Percentiles rank a stretch among this genome's conserved stretches.
phyloP scores from a whole-genome alignment of 2,329 filamentous ascomycete genomes.

The Hymenoscyphus fraxineus region DNA sequence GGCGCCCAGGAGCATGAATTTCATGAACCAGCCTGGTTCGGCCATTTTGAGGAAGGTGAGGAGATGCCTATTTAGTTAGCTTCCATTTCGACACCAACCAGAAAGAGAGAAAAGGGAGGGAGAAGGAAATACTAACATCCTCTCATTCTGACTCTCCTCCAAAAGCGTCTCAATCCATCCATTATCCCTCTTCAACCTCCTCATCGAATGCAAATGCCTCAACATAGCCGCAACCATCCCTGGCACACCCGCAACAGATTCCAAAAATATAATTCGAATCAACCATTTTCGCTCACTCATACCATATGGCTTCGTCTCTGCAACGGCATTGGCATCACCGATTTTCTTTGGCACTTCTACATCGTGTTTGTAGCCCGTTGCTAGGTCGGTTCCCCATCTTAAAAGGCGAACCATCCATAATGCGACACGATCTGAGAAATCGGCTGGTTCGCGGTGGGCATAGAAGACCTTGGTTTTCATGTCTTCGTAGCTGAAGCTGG shows the following conservation, averaged over 20 bases:
- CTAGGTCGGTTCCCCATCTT: conserved; percentile 76
- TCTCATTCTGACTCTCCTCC: conserved; percentile 42
- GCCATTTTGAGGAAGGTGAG: conserved; percentile 91
- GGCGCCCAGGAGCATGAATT: conserved; percentile 82
- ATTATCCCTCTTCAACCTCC: conserved; percentile 86
- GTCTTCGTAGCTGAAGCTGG: conserved; percentile 70
- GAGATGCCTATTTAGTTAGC: conserved; percentile 64
- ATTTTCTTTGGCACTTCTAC: conserved; percentile 40
- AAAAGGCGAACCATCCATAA: conserved; percentile 72
- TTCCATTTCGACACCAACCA: no score
- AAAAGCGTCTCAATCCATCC: conserved; percentile 93
- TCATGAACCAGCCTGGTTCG: conserved; percentile 78
- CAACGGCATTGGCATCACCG: conserved; percentile 42
- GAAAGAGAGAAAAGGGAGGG: not conserved
- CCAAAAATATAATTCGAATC: conserved; percentile 85
- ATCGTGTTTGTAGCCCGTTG: conserved; percentile 76
- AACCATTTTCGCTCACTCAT: conserved; percentile 89
- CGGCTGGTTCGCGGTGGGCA: conserved; percentile 71
- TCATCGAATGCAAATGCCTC: conserved; percentile 77
- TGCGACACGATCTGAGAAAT: conserved; percentile 73
- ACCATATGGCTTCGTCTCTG: conserved; percentile 54
- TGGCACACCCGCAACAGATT: conserved; percentile 90
- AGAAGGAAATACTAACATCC: conserved; percentile 2
- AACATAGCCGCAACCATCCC: conserved; percentile 97
- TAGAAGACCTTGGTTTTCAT: conserved; percentile 68